Evolutionary conservation across 2,329 filamentous ascomycete species (phyloP), one percentile per base, ranked within the genome.

Genomic region (Knoxdaviesia capensis): DNA sequence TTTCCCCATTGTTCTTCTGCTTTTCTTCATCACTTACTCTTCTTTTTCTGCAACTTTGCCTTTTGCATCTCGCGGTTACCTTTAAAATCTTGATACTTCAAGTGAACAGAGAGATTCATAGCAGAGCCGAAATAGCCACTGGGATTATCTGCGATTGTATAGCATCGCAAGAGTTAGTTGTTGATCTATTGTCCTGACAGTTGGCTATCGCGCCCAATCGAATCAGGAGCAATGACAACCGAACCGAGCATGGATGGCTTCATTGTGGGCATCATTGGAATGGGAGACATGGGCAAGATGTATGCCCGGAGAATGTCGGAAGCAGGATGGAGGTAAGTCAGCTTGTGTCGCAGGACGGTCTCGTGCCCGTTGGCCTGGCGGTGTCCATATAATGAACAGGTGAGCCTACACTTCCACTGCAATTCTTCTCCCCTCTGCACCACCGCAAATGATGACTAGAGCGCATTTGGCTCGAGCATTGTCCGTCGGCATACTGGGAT

Each of bases 381-480:
- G 20, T 20, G 20, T 20, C 20, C 20, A 3, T 20, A 20, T 20
- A 20, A 20, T 20, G 20, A 20, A 20, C 20, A 20, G 20, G 20
- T 20, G 20, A 20, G 20, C 20, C 20, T 20, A 20, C 20, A 20
- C 20, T 20, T 38, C 31, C 42, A 41, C 43, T 9, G 34, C 34
- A 40, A 29, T 11, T 33, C 29, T 38, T 11, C 31, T 36, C 41
- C 40, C 42, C 36, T 40, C 45, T 46, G 44, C 44, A 43, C 45
- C 53, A 60, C 48, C 58, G 20, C 20, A 20, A 20, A 86, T 92
- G 88, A 96, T 96, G 88, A 96, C 88, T 85, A 88, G 88, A 96
- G 88, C 87, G 88, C 88, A 96, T 96, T 96, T 96, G 88, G 88
- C 88, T 96, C 85, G 88, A 96, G 88, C 71, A 93, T 86, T 75